Evolutionary conservation across 306 rosid species (phyloP), one percentile per base, ranked within the genome.

Genomic region (Geum urbanum): DNA sequence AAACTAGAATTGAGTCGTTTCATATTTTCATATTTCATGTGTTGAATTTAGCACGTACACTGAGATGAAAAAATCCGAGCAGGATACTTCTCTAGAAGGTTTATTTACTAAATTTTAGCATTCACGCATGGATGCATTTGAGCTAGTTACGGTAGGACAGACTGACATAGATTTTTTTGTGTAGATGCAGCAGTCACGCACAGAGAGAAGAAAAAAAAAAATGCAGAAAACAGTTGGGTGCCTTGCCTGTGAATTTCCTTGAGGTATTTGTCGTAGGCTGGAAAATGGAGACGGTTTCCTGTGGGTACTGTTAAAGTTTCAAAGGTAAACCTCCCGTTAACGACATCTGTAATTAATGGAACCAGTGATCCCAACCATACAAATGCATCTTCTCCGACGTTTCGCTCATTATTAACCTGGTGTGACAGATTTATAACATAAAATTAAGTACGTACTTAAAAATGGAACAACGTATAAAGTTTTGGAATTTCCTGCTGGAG

Each of bases 371-470:
- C 97, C 76, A 94, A 22, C 99, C 99, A 94, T 55, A 89, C 95
- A 75, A 85, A 94, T 63, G 92, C 91, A 74, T 94, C 95, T 86
- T 94, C 99, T 70, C 96, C 97, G 55, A 88, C 91, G 72, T 66
- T 76, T 61, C 84, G 86, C 24, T 88, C 89, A 57, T 82, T 57
- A 49, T 69, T 76, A 74, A 91, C 84, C 99, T 94, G 80, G 72
- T 40, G 76, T 4, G n/a, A 54, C 44, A 22, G 52, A 54, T 64
- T 39, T 39, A 66, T 18, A 50, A 70, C 37, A 78, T 35, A 13
- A 39, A 66, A 72, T 72, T 77, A 20, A 70, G 16, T 7, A 45
- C 39, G 22, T 67, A 8, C 18, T 22, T 13, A 40, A 47, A 50
- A 11, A 32, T 60, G 56, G 53, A 72, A 45, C 55, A 22, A 67